Conservation (phyloP, 1,139 yeast species). For the Candida buenavistaensis region DNA sequence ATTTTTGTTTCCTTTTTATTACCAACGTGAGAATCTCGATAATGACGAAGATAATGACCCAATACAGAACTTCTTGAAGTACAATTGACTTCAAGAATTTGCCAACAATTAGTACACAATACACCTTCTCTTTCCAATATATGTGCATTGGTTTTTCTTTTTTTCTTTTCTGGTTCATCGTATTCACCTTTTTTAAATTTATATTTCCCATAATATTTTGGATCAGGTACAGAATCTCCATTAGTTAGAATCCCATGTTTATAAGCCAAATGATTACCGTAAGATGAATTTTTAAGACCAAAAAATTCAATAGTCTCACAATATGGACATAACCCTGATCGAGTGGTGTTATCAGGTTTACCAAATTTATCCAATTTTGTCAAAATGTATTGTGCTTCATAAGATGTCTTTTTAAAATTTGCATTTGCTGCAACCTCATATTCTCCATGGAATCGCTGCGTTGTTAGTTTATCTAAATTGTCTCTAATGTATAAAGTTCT, state of each 20-base stretch:
- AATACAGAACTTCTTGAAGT: conserved; percentile 16
- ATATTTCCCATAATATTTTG: conserved; percentile 15
- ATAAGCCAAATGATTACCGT: conserved; percentile 34
- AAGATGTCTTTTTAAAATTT: conserved; percentile 15
- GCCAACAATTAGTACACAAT: conserved; percentile 19
- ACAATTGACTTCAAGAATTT: conserved; percentile 20
- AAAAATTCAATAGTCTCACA: conserved; percentile 30
- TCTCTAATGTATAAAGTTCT: conserved; percentile 13
- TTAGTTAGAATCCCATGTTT: conserved; percentile 38
- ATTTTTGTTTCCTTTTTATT: conserved; percentile 11
- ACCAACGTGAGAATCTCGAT: conserved; percentile 17
- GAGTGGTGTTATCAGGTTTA: conserved; percentile 16
- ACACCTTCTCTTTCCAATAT: conserved; percentile 19
- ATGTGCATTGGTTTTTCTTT: conserved; percentile 20
- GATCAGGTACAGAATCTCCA: conserved; percentile 25
- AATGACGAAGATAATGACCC: conserved; percentile 18
- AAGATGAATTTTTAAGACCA: conserved; percentile 34
- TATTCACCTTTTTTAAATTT: conserved; percentile 16
- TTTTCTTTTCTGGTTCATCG: conserved; percentile 17
- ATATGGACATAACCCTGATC: conserved; percentile 34
- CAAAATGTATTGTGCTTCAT: conserved; percentile 16
- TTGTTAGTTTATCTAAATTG: conserved; percentile 5
- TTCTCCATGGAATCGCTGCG: conserved; percentile 4
- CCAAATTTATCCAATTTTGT: conserved; percentile 13
- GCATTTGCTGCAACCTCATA: conserved; percentile 12